A percentile compares a stretch with the other conserved stretches of the same genome.
These are phyloP conservation scores for Metarhizium sp. DNA, from an alignment of 2,329 filamentous ascomycete species.

Conservation along the genomic window DNA sequence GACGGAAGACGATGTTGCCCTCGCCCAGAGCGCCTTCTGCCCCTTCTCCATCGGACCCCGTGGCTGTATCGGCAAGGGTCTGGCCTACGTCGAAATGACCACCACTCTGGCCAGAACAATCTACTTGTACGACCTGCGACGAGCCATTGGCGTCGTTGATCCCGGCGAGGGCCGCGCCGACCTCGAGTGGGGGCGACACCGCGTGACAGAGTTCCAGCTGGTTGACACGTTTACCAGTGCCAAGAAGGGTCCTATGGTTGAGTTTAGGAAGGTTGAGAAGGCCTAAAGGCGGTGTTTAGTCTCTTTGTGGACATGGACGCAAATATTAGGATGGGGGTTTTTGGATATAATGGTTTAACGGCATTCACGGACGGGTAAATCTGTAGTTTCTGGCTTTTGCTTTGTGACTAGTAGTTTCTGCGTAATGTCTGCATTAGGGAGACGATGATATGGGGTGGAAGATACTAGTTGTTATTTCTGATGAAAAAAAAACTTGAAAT, in stretches of 20 bases:
- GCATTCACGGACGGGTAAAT: no score
- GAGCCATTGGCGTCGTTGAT: constrained; percentile 37
- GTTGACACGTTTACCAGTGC: constrained; percentile 64
- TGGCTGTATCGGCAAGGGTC: constrained; percentile 62
- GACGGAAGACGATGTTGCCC: constrained; percentile 39
- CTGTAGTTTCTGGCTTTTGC: no score
- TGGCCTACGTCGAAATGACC: constrained; percentile 60
- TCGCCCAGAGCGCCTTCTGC: constrained; percentile 61
- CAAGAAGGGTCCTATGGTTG: constrained; percentile 62
- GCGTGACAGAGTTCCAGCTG: constrained; percentile 56
- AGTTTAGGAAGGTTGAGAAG: constrained; percentile 36
- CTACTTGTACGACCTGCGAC: constrained; percentile 51
- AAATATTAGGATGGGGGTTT: no score
- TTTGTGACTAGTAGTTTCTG: no score
- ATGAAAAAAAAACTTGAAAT: no score
- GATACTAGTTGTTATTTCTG: no score
- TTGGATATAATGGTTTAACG: no score
- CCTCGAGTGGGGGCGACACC: constrained; percentile 45
- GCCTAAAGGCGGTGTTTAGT: constrained; percentile 1
- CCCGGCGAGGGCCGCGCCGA: constrained; percentile 41
- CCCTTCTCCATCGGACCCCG: constrained; percentile 63
- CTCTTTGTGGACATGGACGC: background rate
- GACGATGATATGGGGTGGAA: no score
- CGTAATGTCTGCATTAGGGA: no score
- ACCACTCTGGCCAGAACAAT: constrained; percentile 52